Conservation (phyloP, 305 asterid genomes). For the Fraxinus angustifolia region DNA sequence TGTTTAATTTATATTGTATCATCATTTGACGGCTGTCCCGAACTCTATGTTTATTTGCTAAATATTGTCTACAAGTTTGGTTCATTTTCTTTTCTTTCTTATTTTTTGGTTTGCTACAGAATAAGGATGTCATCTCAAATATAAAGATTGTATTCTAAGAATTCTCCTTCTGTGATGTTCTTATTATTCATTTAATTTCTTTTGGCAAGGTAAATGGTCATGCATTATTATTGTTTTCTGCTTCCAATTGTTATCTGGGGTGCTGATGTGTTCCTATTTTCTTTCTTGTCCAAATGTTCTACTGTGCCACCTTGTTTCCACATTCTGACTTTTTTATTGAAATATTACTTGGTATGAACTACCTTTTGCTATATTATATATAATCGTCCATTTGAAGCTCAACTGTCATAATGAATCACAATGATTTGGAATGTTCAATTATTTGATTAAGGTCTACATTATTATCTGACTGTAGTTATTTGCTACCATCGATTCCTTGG, state of each 20-base stretch:
- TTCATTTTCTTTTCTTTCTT: background rate
- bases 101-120: background rate
- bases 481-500: background rate
- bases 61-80: background rate
- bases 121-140: background rate
- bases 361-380: background rate
- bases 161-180: background rate
- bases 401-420: background rate
- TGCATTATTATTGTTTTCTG: background rate
- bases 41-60: background rate
- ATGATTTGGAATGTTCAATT: background rate
- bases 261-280: background rate
- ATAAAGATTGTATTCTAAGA: background rate
- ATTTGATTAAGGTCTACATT: background rate
- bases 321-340: background rate
- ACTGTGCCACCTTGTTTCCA: background rate
- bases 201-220: background rate
- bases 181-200: background rate
- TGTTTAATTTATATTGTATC: background rate
- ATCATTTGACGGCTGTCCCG: background rate
- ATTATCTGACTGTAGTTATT: background rate
- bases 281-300: background rate
- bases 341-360: background rate
- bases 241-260: background rate
- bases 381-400: background rate